These are phyloP conservation scores for Thelonectria discophora DNA, from an alignment of 2,329 filamentous ascomycete genomes.

Conservation along the genomic window DNA sequence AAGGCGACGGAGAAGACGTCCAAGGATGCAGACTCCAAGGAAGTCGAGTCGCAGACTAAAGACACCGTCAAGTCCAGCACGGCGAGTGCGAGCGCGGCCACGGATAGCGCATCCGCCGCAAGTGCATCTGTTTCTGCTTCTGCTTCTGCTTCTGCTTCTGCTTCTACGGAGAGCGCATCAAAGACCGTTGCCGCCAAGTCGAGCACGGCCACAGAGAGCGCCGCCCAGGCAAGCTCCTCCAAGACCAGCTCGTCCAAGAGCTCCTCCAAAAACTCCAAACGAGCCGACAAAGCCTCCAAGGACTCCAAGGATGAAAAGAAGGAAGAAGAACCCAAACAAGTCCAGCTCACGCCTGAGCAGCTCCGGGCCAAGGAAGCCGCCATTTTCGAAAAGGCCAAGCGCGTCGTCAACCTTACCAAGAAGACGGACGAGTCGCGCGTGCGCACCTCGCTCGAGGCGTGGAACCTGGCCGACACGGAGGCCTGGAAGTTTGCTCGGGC, in stretches of 20 bases:
- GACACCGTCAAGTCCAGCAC: not conserved
- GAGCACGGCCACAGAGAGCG: not conserved
- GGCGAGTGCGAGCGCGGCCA: constrained; percentile 11
- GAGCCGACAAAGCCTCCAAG: not conserved
- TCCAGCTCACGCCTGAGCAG: constrained; percentile 53
- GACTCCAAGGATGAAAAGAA: constrained; percentile 38
- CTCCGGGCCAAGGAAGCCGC: constrained; percentile 63
- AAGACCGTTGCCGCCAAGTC: not conserved
- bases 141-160: not conserved
- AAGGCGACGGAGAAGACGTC: constrained; percentile 23
- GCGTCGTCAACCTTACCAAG: constrained; percentile 60
- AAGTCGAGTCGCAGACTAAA: constrained; percentile 31
- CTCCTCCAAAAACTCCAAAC: constrained; percentile 4
- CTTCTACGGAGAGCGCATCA: constrained; percentile 4
- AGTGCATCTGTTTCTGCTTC: too few relatives aligned
- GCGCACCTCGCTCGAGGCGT: constrained; percentile 68
- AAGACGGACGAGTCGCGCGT: constrained; percentile 55
- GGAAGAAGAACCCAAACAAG: constrained; percentile 44
- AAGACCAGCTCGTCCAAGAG: too few relatives aligned
- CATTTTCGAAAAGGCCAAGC: constrained; percentile 59
- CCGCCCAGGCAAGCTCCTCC: not conserved
- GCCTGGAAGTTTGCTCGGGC: constrained; percentile 79
- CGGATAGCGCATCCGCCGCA: constrained; percentile 12
- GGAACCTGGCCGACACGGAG: constrained; percentile 78
- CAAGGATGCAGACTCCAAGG: constrained; percentile 42